Evolutionary conservation across 169 alveolate genomes (phyloP), one percentile per base, ranked within the genome.

Genomic region (Plasmodium vinckei): DNA sequence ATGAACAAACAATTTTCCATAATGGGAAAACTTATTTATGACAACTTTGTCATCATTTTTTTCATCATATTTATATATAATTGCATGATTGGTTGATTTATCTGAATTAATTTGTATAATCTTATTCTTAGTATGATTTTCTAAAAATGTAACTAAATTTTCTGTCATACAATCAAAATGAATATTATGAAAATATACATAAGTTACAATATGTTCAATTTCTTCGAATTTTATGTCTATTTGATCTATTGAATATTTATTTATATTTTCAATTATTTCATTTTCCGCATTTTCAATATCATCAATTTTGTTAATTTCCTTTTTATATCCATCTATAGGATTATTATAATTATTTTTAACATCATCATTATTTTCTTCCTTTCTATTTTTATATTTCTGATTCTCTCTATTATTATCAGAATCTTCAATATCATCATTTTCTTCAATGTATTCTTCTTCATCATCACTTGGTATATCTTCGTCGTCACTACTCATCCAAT

Each of bases 401-500:
- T 71, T 68, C n/a, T 21, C 56, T 71, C 2, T n/a, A 15, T 5
- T 51, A 53, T 33, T 68, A 15, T 19, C 9, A 15, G 5, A 17
- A 15, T 25, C 9, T 1, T 44, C 61, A n/a, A 7, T 6, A 7
- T 46, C 60, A 7, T 39, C 10, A 12, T 39, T 15, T 67, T 67
- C 73, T 61, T 44, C 49, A 19, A 15, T 64, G 25, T 60, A 56
- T 23, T 73, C 67, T 54, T 82, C 90, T 15, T 82, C 90, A 1
- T 82, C 90, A 6, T 67, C 82, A 49, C 84, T 67, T 13, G 90
- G 56, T 82, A 82, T 82, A 67, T 82, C 90, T 67, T 82, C 90
- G 68, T 82, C 90, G 44, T 82, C 90, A 15, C 90, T 82, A 82
- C 90, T 82, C 90, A 82, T 82, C 90, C 90, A 82, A 13, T 82